phyloP scores from a whole-genome alignment of 78 protist genomes.

The Polysphondylium violaceum region DNA sequence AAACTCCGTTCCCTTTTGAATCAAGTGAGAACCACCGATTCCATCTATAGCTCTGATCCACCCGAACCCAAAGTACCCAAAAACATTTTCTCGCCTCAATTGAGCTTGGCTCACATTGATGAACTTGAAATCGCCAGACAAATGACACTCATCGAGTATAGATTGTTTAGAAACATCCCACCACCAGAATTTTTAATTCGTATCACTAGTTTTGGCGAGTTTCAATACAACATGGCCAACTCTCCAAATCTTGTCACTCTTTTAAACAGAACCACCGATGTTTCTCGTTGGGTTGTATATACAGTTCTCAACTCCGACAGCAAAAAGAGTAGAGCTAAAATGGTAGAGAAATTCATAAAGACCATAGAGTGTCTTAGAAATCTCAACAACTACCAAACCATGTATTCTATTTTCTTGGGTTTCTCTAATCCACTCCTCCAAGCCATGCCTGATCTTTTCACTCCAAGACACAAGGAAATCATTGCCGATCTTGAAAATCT shows the following conservation, averaged over 20 bases:
- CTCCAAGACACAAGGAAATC: conserved; percentile 38
- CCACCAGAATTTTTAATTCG: conserved; percentile 73
- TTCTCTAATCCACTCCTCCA: conserved; percentile 24
- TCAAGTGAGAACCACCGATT: not conserved
- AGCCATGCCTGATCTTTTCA: conserved; percentile 26
- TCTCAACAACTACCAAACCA: conserved; percentile 69
- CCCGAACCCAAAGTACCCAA: conserved; percentile 79
- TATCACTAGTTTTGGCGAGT: conserved; percentile 58
- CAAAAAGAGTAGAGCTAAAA: conserved; percentile 31
- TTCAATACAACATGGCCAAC: conserved; percentile 62
- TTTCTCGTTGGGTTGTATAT: conserved; percentile 42
- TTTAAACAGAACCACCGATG: conserved; percentile 45
- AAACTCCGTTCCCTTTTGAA: conserved; percentile 14
- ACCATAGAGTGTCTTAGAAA: conserved; percentile 33
- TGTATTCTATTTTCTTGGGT: conserved; percentile 61
- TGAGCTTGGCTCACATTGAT: conserved; percentile 39
- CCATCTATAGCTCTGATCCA: conserved; percentile 24
- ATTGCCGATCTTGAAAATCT: conserved; percentile 35
- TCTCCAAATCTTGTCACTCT: conserved; percentile 47
- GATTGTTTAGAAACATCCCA: conserved; percentile 42
- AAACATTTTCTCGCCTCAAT: conserved; percentile 72
- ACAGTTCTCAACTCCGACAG: conserved; percentile 9
- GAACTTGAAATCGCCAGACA: conserved; percentile 76
- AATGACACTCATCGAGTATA: conserved; percentile 57
- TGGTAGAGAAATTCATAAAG: conserved; percentile 54